phyloP scores from a whole-genome alignment of 768 basidiomycete species.

The Suillus clintonianus region DNA sequence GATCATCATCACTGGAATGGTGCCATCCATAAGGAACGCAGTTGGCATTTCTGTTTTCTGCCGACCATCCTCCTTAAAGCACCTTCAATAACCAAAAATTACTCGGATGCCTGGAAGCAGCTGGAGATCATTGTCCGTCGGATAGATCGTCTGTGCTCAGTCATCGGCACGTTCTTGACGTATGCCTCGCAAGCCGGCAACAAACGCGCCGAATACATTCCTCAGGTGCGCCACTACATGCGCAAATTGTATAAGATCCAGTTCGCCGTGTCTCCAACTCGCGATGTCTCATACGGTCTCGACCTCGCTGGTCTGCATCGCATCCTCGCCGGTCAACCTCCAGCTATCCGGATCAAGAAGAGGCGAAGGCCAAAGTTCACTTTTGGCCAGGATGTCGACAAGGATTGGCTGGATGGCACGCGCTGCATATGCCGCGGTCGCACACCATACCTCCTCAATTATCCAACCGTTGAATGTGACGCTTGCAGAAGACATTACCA shows the following conservation, averaged over 20 bases:
- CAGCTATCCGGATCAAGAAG: slow-evolving; percentile 51
- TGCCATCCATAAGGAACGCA: slow-evolving; percentile 77
- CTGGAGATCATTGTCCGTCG: slow-evolving; percentile 79
- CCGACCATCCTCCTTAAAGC: slow-evolving; percentile 69
- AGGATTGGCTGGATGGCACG: slow-evolving; percentile 73
- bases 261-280: slow-evolving; percentile 82
- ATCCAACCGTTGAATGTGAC: slow-evolving; percentile 68
- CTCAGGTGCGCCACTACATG: slow-evolving; percentile 88
- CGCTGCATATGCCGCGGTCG: slow-evolving; percentile 81
- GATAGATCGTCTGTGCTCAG: slow-evolving; percentile 70
- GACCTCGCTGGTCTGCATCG: slow-evolving; percentile 84
- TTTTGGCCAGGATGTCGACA: slow-evolving; percentile 77
- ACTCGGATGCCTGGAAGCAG: slow-evolving; percentile 79
- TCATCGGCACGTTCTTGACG: slow-evolving; percentile 79
- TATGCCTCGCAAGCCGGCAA: slow-evolving; percentile 70
- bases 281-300: slow-evolving; percentile 79
- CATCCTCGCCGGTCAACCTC: slow-evolving; percentile 69
- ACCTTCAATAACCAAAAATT: slow-evolving; percentile 77
- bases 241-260: slow-evolving; percentile 88
- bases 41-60: slow-evolving; percentile 81
- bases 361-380: slow-evolving; percentile 61
- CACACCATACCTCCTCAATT: slow-evolving; percentile 58
- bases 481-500: slow-evolving; percentile 69
- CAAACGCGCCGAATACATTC: slow-evolving; percentile 74
- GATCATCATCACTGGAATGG: slow-evolving; percentile 93